Conservation (phyloP, 805 yeast species). For the Sporopachydermia quercuum region DNA sequence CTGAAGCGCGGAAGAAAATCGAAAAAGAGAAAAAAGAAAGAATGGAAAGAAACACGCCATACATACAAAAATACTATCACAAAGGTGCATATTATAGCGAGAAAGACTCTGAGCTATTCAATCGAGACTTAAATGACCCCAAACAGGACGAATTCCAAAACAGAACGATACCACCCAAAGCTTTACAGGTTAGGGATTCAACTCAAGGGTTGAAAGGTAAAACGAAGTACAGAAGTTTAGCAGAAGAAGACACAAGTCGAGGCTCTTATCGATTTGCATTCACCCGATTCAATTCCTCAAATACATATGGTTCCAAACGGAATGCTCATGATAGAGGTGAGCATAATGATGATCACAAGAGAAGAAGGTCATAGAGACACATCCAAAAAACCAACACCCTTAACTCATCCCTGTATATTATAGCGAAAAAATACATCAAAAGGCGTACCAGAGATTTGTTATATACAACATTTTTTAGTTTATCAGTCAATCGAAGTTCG, state of each 20-base stretch:
- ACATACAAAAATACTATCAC: slow-evolving; percentile 16
- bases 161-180: slow-evolving; percentile 14
- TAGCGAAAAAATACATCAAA: too few relatives aligned
- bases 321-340: too few relatives aligned
- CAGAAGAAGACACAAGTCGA: slow-evolving; percentile 17
- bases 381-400: too few relatives aligned
- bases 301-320: too few relatives aligned
- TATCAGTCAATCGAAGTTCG: too few relatives aligned
- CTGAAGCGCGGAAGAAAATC: slow-evolving; percentile 6
- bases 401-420: too few relatives aligned
- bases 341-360: too few relatives aligned
- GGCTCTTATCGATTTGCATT: too few relatives aligned
- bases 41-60: slow-evolving; percentile 6
- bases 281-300: too few relatives aligned
- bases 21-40: slow-evolving; percentile 6
- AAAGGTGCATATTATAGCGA: slow-evolving; percentile 21
- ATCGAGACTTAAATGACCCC: slow-evolving; percentile 17
- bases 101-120: slow-evolving; percentile 17
- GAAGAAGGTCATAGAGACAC: too few relatives aligned
- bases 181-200: slow-evolving; percentile 15
- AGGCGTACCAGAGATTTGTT: too few relatives aligned
- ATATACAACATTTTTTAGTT: too few relatives aligned
- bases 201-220: slow-evolving; percentile 17
- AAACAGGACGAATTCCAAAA: slow-evolving; percentile 18
- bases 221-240: slow-evolving; percentile 14